A percentile compares a stretch with the other conserved stretches of the same genome.
phyloP scores from a whole-genome alignment of 495 filamentous ascomycete species.

The Neurospora sp. region DNA sequence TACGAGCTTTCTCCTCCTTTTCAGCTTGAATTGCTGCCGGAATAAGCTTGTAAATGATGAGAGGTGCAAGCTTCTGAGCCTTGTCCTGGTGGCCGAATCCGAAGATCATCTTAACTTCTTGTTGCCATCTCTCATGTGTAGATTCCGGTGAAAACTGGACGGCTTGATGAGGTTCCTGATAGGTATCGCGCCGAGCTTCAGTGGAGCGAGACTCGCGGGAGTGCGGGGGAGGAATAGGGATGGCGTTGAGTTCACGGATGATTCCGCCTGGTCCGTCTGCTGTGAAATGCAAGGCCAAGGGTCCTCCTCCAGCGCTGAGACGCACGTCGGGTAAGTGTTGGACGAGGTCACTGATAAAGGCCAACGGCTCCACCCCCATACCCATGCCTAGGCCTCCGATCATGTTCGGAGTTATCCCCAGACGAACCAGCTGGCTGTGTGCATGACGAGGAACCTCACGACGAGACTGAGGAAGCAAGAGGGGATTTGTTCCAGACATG shows the following conservation, averaged over 20 bases:
- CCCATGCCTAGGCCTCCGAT: not conserved
- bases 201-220: slow-evolving; percentile 24
- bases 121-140: slow-evolving; percentile 73
- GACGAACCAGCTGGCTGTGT: slow-evolving; percentile 20
- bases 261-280: slow-evolving; percentile 24
- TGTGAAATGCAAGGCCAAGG: slow-evolving; percentile 34
- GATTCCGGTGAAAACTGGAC: slow-evolving; percentile 59
- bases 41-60: slow-evolving; percentile 63
- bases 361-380: slow-evolving; percentile 25
- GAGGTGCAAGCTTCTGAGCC: slow-evolving; percentile 52
- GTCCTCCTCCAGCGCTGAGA: slow-evolving; percentile 14
- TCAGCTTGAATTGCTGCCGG: slow-evolving; percentile 78
- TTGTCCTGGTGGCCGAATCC: slow-evolving; percentile 58
- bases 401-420: slow-evolving; percentile 23
- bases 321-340: slow-evolving; percentile 11
- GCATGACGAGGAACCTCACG: slow-evolving; percentile 15
- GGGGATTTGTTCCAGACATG: slow-evolving; percentile 56
- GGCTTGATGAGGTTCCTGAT: slow-evolving; percentile 43
- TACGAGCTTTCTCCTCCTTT: slow-evolving; percentile 51
- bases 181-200: slow-evolving; percentile 32
- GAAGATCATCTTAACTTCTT: slow-evolving; percentile 83
- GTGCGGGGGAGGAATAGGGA: slow-evolving; percentile 11
- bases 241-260: slow-evolving; percentile 27
- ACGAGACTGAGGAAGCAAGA: slow-evolving; percentile 41
- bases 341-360: slow-evolving; percentile 33